A percentile compares a stretch with the other conserved stretches of the same genome.
phyloP scores from a whole-genome alignment of 1,139 yeast species.

The Pichia sp. region DNA sequence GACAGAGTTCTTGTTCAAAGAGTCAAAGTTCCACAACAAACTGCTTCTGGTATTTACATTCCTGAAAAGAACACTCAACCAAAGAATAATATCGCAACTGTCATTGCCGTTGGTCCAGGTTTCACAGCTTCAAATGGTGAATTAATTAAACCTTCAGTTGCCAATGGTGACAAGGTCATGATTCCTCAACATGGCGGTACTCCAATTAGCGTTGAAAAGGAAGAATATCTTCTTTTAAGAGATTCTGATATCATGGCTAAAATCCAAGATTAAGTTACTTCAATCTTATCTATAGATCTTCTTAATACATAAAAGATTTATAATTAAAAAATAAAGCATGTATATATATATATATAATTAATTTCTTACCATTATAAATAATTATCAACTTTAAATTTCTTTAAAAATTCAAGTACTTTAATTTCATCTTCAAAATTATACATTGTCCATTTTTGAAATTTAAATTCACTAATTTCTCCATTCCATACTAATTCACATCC shows the following conservation, averaged over 20 bases:
- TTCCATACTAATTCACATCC: slow-evolving; percentile 63
- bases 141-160: slow-evolving; percentile 63
- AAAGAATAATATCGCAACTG: slow-evolving; percentile 79
- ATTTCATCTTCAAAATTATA: slow-evolving; percentile 45
- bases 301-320: not conserved
- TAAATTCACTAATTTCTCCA: slow-evolving; percentile 53
- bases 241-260: slow-evolving; percentile 94
- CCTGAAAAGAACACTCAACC: slow-evolving; percentile 93
- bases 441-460: slow-evolving; percentile 58
- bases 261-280: slow-evolving; percentile 41
- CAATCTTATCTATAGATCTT: not conserved
- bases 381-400: slow-evolving; percentile 46
- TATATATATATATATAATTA: not conserved
- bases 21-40: slow-evolving; percentile 82
- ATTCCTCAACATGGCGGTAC: slow-evolving; percentile 76
- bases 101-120: slow-evolving; percentile 83
- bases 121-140: slow-evolving; percentile 62
- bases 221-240: slow-evolving; percentile 70
- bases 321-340: not conserved
- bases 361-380: slow-evolving; percentile 19
- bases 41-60: slow-evolving; percentile 90
- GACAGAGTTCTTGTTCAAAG: slow-evolving; percentile 90
- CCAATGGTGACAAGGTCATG: slow-evolving; percentile 87
- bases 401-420: slow-evolving; percentile 47
- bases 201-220: slow-evolving; percentile 79